Percentiles rank a stretch among this genome's conserved stretches.
These are phyloP conservation scores for Tylopilus subfusipes DNA, from an alignment of 768 basidiomycete genomes.

Conservation along the genomic window DNA sequence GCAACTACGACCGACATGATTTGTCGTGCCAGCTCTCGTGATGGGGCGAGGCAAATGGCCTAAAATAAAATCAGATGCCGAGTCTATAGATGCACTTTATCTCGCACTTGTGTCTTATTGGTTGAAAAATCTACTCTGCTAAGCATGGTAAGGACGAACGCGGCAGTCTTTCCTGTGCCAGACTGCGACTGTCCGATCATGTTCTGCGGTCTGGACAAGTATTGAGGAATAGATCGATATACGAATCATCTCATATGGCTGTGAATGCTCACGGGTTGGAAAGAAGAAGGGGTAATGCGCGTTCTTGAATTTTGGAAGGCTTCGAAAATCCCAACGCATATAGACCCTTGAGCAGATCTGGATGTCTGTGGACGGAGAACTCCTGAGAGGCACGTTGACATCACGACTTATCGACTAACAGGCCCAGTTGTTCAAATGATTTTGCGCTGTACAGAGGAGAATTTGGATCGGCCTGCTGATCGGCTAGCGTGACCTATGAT, in stretches of 20 bases:
- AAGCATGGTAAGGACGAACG: conserved; percentile 96
- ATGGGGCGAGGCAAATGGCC: conserved; percentile 97
- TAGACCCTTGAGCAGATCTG: conserved; percentile 88
- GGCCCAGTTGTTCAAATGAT: conserved; percentile 90
- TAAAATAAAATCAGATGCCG: conserved; percentile 31
- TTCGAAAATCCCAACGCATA: conserved; percentile 96
- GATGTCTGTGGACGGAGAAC: conserved; percentile 48
- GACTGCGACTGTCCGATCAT: conserved; percentile 99
- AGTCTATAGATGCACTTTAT: not conserved
- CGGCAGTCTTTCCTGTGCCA: conserved; percentile 98
- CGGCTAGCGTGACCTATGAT: conserved; percentile 85
- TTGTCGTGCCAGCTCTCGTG: conserved; percentile 94
- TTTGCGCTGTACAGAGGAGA: conserved; percentile 95
- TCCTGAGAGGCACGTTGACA: conserved; percentile 2
- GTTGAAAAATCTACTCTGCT: conserved; percentile 84
- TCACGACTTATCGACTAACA: conserved; percentile 52
- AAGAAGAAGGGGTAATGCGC: conserved; percentile 87
- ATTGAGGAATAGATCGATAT: conserved; percentile 8
- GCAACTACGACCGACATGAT: conserved; percentile 92
- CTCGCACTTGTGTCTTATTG: conserved; percentile 75
- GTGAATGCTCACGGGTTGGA: conserved; percentile 69
- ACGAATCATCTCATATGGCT: not conserved
- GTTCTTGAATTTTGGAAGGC: conserved; percentile 98
- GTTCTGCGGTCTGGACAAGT: conserved; percentile 73
- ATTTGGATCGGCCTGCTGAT: conserved; percentile 92